Evolutionary conservation across 2,329 filamentous ascomycete genomes (phyloP), one percentile per base, ranked within the genome.

Genomic region (Ophiostoma sp.): DNA sequence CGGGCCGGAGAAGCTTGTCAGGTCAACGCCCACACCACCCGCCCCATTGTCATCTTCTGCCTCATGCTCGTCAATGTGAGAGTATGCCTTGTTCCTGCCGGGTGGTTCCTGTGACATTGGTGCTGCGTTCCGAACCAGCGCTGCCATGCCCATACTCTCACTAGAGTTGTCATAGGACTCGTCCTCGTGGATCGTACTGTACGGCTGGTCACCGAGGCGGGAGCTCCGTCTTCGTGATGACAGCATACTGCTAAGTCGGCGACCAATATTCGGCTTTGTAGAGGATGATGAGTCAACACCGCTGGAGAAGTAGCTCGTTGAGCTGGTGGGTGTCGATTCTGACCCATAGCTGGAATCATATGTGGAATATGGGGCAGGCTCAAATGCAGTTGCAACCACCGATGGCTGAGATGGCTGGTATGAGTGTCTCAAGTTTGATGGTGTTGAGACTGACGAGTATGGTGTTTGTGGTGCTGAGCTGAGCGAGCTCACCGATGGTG

Each of bases 1-100:
- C 2, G 84, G 84, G 0, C 84, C 83, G 6, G 83, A 76, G 5
- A 79, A 80, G 48, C 80, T 80, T 10, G 81, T 81, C 20, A 86
- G 72, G 72, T 87, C 84, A 70, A 85, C 81, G 3, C 77, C 76
- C 1, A 79, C 76, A 68, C 69, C 54, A 35, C 71, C 62, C 3
- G 7, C 41, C 2, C 33, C 68, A 23, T 20, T 3, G 15, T 13
- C n/a, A 13, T 72, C 68, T 15, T 78, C 76, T 1, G 73, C 68
- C 17, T 78, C 77, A 10, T 77, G 76, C 15, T 76, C 76, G 41
- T 80, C 79, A 1, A 76, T 75, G 15, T 76, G 75, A 8, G 76
- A 75, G 33, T 76, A 78, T 2, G 74, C 73, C 27, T 76, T 66
- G 35, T 8, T 41, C 54, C 65, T 66, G 27, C 65, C 27, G 11